phyloP scores from a whole-genome alignment of 129 eudicot species.

The Logfia minima region DNA sequence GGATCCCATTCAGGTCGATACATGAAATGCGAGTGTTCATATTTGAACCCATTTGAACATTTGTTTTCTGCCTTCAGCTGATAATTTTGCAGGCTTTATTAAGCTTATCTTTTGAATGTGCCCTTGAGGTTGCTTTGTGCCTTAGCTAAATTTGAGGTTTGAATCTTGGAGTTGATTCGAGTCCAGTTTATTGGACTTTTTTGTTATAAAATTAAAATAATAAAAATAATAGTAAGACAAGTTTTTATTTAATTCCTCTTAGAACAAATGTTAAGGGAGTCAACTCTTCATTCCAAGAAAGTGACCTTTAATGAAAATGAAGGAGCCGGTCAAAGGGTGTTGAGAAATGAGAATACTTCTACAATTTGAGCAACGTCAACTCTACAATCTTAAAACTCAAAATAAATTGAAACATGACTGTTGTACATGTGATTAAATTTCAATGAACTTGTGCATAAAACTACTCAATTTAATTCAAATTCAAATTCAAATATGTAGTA shows the following conservation, averaged over 20 bases:
- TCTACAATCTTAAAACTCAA: background rate
- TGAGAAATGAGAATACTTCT: background rate
- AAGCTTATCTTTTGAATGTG: background rate
- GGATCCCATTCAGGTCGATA: background rate
- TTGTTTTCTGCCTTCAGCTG: background rate
- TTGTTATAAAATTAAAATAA: background rate
- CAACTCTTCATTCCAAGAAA: background rate
- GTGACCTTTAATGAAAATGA: background rate
- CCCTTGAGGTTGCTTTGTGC: background rate
- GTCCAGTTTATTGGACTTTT: no score
- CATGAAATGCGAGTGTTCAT: slow-evolving; percentile 6
- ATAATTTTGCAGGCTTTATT: background rate
- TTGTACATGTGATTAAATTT: background rate
- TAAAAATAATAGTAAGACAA: background rate
- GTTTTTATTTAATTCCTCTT: background rate
- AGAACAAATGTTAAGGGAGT: background rate
- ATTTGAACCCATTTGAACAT: background rate
- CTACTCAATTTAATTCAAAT: no score
- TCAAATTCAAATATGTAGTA: no score
- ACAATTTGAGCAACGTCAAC: background rate
- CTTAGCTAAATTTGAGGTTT: background rate
- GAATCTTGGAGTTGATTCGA: no score
- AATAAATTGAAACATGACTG: background rate
- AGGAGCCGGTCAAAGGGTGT: background rate
- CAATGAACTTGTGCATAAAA: no score